Base-by-base conservation (phyloP, 768 basidiomycete genomes). In the Boletus speciosus region DNA sequence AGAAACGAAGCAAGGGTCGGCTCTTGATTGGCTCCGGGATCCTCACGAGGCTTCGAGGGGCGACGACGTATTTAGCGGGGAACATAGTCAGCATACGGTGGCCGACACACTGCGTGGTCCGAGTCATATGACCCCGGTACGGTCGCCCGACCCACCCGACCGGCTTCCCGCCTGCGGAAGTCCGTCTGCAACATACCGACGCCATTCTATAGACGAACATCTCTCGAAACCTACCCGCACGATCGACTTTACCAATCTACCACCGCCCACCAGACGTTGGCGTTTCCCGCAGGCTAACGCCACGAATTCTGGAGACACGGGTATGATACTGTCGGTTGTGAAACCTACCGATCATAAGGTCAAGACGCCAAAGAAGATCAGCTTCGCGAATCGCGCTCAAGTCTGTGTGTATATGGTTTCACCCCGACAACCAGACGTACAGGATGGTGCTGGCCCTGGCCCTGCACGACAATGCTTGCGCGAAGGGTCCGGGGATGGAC, bases 181-280 rank as follows among this genome's bases (percentile, higher is more conserved):
- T 15, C 44, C 4, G 11, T 6, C 27, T 23, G 29, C 25, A 3
- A 23, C 46, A 21, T 25, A 38, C 46, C 56, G 3, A 29, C 10
- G 7, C 10, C 16, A 10, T 23, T 10, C 21, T 36, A 11, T 12
- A 31, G 21, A 37, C 8, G 47, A 39, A 36, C 11, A 15, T 29
- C 37, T 42, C 15, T 37, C 32, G n/a, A 35, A 47, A 29, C 6
- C 44, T 8, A 29, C 9, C 15, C 63, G 60, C 23, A 54, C 56
- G 37, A 70, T 71, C 52, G 70, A 69, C 53, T 70, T 71, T 49
- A 68, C 68, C 21, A 58, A 59, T 29, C 43, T 56, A 5, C 57
- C 63, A 4, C 49, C 57, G 10, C 49, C 51, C 3, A 50, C 25
- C 32, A 52, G 55, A 46, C 61, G 58, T 16, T 38, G 37, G 25